Base-by-base conservation (phyloP, 208 protist species). In the Borovskyia barvae region DNA sequence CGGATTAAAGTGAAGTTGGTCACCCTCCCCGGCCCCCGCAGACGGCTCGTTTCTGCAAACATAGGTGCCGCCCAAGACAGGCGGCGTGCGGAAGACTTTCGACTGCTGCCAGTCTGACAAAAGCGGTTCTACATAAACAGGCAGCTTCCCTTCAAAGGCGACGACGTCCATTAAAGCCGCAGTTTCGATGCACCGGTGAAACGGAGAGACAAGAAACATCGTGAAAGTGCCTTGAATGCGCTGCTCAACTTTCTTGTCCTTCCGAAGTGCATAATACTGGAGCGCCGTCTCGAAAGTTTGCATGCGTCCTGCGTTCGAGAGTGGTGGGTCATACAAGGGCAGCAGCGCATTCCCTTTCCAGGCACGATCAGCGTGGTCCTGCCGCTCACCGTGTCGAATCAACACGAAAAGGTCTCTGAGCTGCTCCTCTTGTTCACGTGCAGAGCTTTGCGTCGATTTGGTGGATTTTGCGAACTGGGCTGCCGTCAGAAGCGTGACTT, bases 181-280 rank as follows among this genome's bases (percentile, higher is more conserved):
- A 24, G 85, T 94, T 66, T 94, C 84, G 11, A 94, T 49, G 54
- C 87, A 94, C 4, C 87, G 84, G 48, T 88, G 75, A 75, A 92
- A 94, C 1, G 87, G 87, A 0, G 87, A 94, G 28, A 80, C 54
- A 29, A 94, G 65, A 26, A 90, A 57, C 41, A 75, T 57, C 9
- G 87, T 89, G 32, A 90, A 72, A 26, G 65, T 79, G 2, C 87
- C 87, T 11, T 62, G 36, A 43, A 85, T 70, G 36, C 87, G 84
- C 54, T 80, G 57, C 66, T 84, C 74, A 30, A 90, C 48, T 46
- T 63, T 72, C 29, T 69, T 72, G 28, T 80, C 77, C 45, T 80
- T 67, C 59, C 61, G 70, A 30, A 76, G 46, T 1, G 54, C 37
- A 5, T 71, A 77, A 61, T 86, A 88, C 45, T 77, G 68, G 19